Evolutionary conservation across 441 rosid genomes (phyloP), one percentile per base, ranked within the genome.

Genomic region (Populus trichocarpa): DNA sequence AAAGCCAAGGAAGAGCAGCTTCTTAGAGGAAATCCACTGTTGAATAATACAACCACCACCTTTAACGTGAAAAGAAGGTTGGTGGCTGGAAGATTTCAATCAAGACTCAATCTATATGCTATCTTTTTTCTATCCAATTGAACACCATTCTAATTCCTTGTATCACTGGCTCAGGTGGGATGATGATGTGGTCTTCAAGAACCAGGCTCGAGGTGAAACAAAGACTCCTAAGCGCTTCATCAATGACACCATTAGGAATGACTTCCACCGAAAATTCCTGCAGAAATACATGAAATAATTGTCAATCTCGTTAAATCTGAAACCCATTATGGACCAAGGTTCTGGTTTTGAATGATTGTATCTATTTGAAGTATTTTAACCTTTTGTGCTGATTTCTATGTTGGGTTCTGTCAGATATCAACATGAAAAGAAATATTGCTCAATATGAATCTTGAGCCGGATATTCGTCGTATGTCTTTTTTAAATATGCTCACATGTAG

Each of bases 121-220:
- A 2, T n/a, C 14, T 42, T 42, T 28, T 30, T 26, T 26, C 26
- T 40, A 7, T 22, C 68, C 8, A 4, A 64, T 8, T 50, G 65
- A 53, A 66, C 16, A 22, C n/a, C 40, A 67, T 70, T 25, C 42
- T 22, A 36, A 63, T 66, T 22, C 2, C 26, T 38, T 79, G 74
- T 38, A 3, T 79, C 16, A 63, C 30, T 74, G 77, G 67, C 57
- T 83, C 84, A 96, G 99, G 89, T 94, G 99, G 99, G 99, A 96
- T 67, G 99, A 96, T 71, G 99, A 96, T 88, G 97, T 96, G 78
- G 98, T 94, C 26, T 94, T 96, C 87, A 96, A 94, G 91, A 96
- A 92, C 81, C 99, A 96, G 88, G 89, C 98, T 14, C 92, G 98
- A 33, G 99, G 99, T 40, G 98, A 94, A 88, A 88, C 90, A 76